Evolutionary conservation across 2,329 filamentous ascomycete species (phyloP).

Genomic region (Pseudofabraea citricarpa): DNA sequence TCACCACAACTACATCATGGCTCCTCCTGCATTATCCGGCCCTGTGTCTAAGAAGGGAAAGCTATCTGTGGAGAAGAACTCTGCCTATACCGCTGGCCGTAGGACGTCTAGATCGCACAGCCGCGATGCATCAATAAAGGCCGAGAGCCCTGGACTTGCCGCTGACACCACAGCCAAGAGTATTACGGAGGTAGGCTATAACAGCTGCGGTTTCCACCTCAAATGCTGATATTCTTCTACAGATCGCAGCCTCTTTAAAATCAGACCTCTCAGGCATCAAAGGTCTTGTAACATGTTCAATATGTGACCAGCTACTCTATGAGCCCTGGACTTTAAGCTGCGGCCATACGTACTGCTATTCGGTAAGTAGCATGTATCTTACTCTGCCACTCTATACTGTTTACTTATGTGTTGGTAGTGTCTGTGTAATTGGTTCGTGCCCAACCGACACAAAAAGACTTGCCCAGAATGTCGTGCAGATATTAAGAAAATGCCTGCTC

Average conservation of each 20-base stretch:
- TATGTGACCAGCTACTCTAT: conserved; percentile 64
- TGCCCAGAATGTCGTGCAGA: conserved; percentile 63
- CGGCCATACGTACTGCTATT: conserved; percentile 70
- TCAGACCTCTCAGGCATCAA: conserved; percentile 57
- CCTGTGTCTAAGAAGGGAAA: too few relatives aligned
- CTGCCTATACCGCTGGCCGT: background rate
- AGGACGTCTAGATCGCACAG: background rate
- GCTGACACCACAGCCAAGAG: background rate
- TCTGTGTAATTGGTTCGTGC: conserved; percentile 31
- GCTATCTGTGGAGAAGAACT: too few relatives aligned
- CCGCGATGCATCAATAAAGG: too few relatives aligned
- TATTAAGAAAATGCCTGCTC: conserved; percentile 55
- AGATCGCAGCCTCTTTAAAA: too few relatives aligned
- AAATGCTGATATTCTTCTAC: too few relatives aligned
- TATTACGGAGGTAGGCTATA: background rate
- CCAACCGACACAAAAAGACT: conserved; percentile 51
- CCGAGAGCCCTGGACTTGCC: too few relatives aligned
- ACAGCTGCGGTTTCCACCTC: too few relatives aligned
- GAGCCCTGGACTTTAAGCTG: conserved; percentile 65
- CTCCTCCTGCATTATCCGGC: too few relatives aligned
- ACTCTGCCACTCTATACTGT: background rate
- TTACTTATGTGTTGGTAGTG: conserved; percentile 22
- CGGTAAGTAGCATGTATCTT: conserved; percentile 35
- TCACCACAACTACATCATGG: too few relatives aligned
- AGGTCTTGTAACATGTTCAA: conserved; percentile 58